Base-by-base conservation (phyloP, 495 filamentous ascomycete genomes). In the Penicillium paxilli region DNA sequence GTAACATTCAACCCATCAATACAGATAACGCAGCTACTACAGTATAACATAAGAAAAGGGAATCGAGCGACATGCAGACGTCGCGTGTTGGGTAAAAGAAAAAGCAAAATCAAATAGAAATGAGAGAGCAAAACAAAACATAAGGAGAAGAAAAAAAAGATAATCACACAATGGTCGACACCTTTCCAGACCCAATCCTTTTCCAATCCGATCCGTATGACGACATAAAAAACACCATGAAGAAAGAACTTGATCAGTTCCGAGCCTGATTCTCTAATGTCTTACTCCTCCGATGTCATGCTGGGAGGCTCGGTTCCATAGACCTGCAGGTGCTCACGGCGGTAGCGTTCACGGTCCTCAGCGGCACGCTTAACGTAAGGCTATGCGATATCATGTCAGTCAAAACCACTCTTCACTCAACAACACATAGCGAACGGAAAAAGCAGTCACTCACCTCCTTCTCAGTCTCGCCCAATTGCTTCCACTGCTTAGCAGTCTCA, bases 401-500 rank as follows among this genome's bases (percentile, higher is more conserved):
- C n/a, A n/a, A n/a, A 5, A 44, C 21, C 11, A 0, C 16, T 44
- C 2, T 23, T 28, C 33, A 4, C n/a, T n/a, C n/a, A 16, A 40
- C 5, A 19, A 4, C n/a, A n/a, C 35, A 17, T 16, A 1, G 5
- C 11, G 8, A n/a, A 4, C n/a, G 12, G 19, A 16, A 40, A 9
- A 16, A 40, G 11, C 9, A 1, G 33, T 24, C 12, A 44, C 72
- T 54, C 68, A 87, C 86, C 68, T 84, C 65, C 62, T 81, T 90
- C 73, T 77, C 80, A 21, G 30, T 50, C 44, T 66, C 74, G 40
- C 69, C 80, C 56, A 75, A 24, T 8, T 50, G 75, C 60, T 75
- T 81, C 86, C 85, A 93, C 58, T 87, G 82, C 10, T 68, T 37
- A n/a, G 49, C 55, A 16, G 81, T 57, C 22, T 59, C 55, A 38